A percentile compares a stretch with the other conserved stretches of the same genome.
Conservation (phyloP, 176 grass and related monocot genomes). For the Musa schizocarpa region DNA sequence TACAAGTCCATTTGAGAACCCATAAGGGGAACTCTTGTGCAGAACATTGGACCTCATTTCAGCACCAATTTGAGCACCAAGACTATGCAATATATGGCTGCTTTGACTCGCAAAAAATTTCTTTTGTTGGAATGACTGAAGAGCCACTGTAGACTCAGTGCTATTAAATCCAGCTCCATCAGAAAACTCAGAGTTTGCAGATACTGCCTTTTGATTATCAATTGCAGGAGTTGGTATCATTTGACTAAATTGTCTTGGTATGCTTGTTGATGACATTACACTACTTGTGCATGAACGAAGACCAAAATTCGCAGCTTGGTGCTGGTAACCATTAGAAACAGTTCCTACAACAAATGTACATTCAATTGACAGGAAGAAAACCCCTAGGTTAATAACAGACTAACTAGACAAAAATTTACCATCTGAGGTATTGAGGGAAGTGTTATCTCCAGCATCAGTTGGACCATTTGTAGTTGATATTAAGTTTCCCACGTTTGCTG, state of each 20-base stretch:
- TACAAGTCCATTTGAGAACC: constrained; percentile 55
- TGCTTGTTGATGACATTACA: constrained; percentile 45
- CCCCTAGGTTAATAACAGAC: neutral
- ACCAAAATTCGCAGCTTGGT: constrained; percentile 39
- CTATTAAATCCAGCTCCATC: constrained; percentile 73
- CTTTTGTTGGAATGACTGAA: constrained; percentile 56
- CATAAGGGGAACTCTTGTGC: constrained; percentile 60
- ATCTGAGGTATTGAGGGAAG: constrained; percentile 5
- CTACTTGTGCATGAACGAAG: constrained; percentile 30
- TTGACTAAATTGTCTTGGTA: constrained; percentile 56
- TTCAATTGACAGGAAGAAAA: constrained; percentile 11
- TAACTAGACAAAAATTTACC: constrained; percentile 6
- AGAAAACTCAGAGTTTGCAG: constrained; percentile 63
- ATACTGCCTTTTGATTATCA: constrained; percentile 45
- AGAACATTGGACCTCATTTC: constrained; percentile 55
- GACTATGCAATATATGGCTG: constrained; percentile 43
- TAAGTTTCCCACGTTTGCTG: constrained; percentile 34
- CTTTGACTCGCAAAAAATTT: constrained; percentile 54
- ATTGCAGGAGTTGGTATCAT: constrained; percentile 94
- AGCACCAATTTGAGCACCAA: constrained; percentile 42
- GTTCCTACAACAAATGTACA: constrained; percentile 42
- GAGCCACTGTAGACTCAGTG: constrained; percentile 38
- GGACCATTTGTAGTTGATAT: constrained; percentile 33
- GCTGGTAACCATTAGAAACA: constrained; percentile 65
- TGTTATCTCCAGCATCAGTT: constrained; percentile 23